Conservation (phyloP, 2,329 filamentous ascomycete genomes). For the Xylaria sp. region DNA sequence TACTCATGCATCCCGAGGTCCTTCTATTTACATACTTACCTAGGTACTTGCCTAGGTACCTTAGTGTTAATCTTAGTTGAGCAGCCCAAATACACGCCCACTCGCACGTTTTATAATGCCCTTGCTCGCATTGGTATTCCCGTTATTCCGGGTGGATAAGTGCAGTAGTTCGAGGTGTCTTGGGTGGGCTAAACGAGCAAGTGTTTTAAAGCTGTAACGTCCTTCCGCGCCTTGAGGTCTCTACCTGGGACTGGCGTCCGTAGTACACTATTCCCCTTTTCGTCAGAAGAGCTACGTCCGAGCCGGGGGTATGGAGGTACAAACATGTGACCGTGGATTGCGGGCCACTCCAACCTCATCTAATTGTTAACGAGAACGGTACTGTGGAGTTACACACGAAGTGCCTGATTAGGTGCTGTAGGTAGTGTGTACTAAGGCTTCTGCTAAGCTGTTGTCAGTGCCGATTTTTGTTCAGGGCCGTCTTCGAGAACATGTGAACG, state of each 20-base stretch:
- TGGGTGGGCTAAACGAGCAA: background rate
- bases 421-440: background rate
- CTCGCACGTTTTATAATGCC: constrained; percentile 6
- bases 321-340: constrained; percentile 17
- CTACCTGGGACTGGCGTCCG: background rate
- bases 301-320: constrained; percentile 12
- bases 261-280: background rate
- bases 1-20: no score
- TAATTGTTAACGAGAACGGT: constrained; percentile 5
- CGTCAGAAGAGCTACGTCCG: background rate
- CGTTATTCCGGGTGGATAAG: constrained; percentile 16
- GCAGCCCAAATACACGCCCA: background rate
- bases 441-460: background rate
- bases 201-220: constrained; percentile 15
- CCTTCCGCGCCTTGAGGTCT: background rate
- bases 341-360: constrained; percentile 20
- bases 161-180: constrained; percentile 8
- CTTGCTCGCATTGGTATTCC: constrained; percentile 9
- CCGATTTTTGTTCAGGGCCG: constrained; percentile 29
- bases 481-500: constrained; percentile 1
- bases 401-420: background rate
- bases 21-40: no score
- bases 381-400: constrained; percentile 1
- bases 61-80: background rate
- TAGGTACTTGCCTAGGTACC: no score